These are phyloP conservation scores for Fennellomyces sp. DNA, from an alignment of 371 early-diverging fungal genomes.

Conservation along the genomic window DNA sequence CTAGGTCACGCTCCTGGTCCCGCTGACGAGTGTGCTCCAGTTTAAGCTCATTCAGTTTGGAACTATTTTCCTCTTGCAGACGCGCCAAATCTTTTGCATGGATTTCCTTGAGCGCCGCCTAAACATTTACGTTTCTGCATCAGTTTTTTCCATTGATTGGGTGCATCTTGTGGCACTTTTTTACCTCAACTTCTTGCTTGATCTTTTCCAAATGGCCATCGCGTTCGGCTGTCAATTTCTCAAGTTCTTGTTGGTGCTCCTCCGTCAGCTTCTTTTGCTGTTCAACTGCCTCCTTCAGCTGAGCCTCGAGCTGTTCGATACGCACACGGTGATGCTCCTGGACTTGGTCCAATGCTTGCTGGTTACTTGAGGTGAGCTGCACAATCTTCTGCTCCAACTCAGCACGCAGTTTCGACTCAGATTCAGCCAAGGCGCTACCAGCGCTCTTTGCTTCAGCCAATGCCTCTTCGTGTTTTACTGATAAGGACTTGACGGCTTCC, in stretches of 20 bases:
- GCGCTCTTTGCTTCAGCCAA: slow-evolving; percentile 24
- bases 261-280: slow-evolving; percentile 23
- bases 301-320: slow-evolving; percentile 31
- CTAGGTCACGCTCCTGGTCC: slow-evolving; percentile 16
- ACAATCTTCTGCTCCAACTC: slow-evolving; percentile 41
- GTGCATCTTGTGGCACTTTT: not conserved
- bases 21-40: slow-evolving; percentile 10
- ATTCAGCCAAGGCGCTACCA: slow-evolving; percentile 22
- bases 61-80: slow-evolving; percentile 15
- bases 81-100: slow-evolving; percentile 25
- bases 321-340: slow-evolving; percentile 32
- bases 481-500: slow-evolving; percentile 20
- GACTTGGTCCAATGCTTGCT: slow-evolving; percentile 42
- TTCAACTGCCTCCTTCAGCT: slow-evolving; percentile 25
- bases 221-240: slow-evolving; percentile 16
- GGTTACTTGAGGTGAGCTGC: slow-evolving; percentile 28
- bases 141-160: not conserved
- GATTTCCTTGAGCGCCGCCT: slow-evolving; percentile 23
- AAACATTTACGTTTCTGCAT: not conserved
- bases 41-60: slow-evolving; percentile 23
- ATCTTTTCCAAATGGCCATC: slow-evolving; percentile 30
- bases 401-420: slow-evolving; percentile 33
- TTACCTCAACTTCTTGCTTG: slow-evolving; percentile 37
- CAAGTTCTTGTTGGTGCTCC: slow-evolving; percentile 29
- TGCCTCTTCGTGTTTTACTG: slow-evolving; percentile 16